Base-by-base conservation (phyloP, 2,329 filamentous ascomycete species). In the Sporothrix variecibatus region DNA sequence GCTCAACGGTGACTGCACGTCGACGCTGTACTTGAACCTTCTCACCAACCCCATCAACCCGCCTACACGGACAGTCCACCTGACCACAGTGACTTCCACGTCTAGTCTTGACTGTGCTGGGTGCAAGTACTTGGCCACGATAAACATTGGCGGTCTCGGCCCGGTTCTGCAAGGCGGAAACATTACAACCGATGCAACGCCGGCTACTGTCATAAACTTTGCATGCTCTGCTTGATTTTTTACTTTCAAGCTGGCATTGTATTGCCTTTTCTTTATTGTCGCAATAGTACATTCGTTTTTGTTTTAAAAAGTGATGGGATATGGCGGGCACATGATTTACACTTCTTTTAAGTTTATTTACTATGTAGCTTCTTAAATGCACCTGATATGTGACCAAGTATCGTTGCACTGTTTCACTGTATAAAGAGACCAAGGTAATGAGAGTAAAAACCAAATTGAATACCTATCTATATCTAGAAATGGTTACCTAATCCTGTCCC, bases 401-500 rank as follows among this genome's bases (percentile, higher is more conserved):
- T 20, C 43, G 15, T 20, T 15, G 43, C 40, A 43, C 40, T n/a
- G 23, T 15, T 40, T 3, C 12, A 38, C 31, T n/a, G 9, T 12
- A n/a, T 9, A 38, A n/a, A 40, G 31, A 11, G 28, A 38, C 15
- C 26, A 49, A 20, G 20, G 43, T 20, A 49, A 15, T 49, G 43
- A 20, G 43, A 15, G 43, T 17, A 15, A 49, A 1, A 49, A 20
- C 2, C 20, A 17, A 17, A 49, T 49, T 49, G 43, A 3, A 40
- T 43, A 65, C 11, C 62, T 65, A 46, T 65, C 38, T 43, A 65
- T 43, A 65, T 65, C 62, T 43, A 65, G 38, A 65, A 65, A 46
- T 28, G 60, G 5, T n/a, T 26, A 65, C 8, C 34, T 26, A 65
- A 38, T n/a, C 31, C 26, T n/a, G 8, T 56, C 15, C 23, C n/a